These are phyloP conservation scores for Microbotryomycetes sp. DNA, from an alignment of 1,284 basidiomycete genomes.

Conservation along the genomic window DNA sequence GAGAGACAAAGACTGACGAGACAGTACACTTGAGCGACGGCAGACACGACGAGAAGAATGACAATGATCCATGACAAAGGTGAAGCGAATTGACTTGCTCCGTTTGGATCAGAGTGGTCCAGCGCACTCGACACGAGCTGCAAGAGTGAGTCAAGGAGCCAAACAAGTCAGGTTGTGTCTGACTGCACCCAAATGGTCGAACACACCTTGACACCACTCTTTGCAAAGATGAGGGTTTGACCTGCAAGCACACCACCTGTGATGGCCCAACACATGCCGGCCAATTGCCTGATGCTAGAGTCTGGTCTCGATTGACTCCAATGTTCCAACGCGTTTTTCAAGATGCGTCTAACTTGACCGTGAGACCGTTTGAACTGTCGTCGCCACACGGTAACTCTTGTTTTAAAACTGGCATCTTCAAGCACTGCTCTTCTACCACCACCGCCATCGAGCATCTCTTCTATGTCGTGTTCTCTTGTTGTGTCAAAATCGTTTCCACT, in stretches of 20 bases:
- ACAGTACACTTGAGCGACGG: conserved; percentile 77
- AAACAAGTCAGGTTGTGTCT: conserved; percentile 3
- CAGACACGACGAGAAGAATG: conserved; percentile 66
- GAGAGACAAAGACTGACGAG: neutral
- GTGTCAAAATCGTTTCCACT: conserved; percentile 18
- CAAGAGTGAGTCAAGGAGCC: conserved; percentile 6
- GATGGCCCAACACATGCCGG: conserved; percentile 87
- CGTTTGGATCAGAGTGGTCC: conserved; percentile 20
- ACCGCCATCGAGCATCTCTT: conserved; percentile 25
- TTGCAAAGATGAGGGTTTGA: conserved; percentile 81
- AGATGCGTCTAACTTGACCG: conserved; percentile 48
- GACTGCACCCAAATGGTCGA: neutral
- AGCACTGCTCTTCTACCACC: conserved; percentile 25
- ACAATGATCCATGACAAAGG: conserved; percentile 75
- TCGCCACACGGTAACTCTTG: conserved; percentile 1
- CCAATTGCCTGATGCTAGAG: conserved; percentile 72
- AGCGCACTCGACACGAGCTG: conserved; percentile 30
- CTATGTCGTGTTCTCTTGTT: conserved; percentile 17
- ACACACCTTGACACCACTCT: conserved; percentile 49
- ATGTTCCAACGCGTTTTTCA: conserved; percentile 59
- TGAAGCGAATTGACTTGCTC: conserved; percentile 56
- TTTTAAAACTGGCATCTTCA: conserved; percentile 4
- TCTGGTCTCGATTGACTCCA: conserved; percentile 75
- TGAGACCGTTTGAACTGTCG: conserved; percentile 4
- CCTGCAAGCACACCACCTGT: conserved; percentile 83